phyloP scores from a whole-genome alignment of 805 yeast genomes.

The Candida namnaoensis region DNA sequence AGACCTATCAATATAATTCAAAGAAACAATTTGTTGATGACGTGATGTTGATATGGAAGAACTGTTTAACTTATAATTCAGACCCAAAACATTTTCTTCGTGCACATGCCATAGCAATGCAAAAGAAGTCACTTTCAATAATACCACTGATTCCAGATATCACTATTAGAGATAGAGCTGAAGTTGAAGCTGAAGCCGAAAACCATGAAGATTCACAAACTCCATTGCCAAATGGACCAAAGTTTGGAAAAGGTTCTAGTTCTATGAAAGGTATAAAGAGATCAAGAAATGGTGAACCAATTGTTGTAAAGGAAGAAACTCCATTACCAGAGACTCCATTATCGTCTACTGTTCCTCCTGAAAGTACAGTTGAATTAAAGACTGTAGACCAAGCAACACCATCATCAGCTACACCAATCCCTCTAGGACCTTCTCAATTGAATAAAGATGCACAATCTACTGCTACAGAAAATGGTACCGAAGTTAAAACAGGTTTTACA shows the following conservation, averaged over 20 bases:
- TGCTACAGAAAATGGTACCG: no score
- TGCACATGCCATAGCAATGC: constrained; percentile 94
- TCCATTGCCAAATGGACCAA: constrained; percentile 15
- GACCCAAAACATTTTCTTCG: constrained; percentile 91
- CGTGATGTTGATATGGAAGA: constrained; percentile 89
- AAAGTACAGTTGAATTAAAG: no score
- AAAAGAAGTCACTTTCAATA: constrained; percentile 69
- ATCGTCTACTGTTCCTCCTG: constrained; percentile 4
- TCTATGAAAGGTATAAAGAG: constrained; percentile 32
- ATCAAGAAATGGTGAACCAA: constrained; percentile 25
- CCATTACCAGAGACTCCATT: constrained; percentile 1
- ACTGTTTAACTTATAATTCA: constrained; percentile 86
- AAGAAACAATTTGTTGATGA: constrained; percentile 93
- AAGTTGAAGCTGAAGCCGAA: constrained; percentile 41
- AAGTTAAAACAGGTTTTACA: neutral
- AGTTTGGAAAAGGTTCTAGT: constrained; percentile 17
- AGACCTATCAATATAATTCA: constrained; percentile 70
- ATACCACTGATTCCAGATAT: constrained; percentile 88
- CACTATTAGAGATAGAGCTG: constrained; percentile 60
- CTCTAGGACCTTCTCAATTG: no score
- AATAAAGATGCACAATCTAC: no score
- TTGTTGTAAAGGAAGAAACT: constrained; percentile 21
- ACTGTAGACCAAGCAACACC: no score
- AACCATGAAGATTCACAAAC: constrained; percentile 17
- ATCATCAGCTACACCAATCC: no score